phyloP scores from a whole-genome alignment of 208 protist species.

The Trypanosoma congolense region DNA sequence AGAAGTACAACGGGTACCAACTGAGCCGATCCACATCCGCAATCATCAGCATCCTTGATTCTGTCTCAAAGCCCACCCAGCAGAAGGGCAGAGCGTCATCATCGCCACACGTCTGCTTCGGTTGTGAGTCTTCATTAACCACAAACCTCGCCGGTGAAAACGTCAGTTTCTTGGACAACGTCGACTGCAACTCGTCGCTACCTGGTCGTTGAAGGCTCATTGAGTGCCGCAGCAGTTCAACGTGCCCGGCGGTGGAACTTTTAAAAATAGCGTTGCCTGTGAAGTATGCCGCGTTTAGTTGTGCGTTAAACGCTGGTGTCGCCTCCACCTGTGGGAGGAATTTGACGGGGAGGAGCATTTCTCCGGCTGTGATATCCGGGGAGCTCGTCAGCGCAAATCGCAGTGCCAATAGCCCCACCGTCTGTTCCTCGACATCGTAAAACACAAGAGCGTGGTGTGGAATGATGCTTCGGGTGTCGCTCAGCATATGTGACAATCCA shows the following conservation, averaged over 20 bases:
- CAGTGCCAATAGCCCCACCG: constrained; percentile 51
- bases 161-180: constrained; percentile 3
- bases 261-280: constrained; percentile 19
- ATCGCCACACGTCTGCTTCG: neutral
- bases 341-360: constrained; percentile 31
- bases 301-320: constrained; percentile 8
- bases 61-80: constrained; percentile 67
- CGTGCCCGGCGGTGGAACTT: constrained; percentile 2
- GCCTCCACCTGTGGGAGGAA: constrained; percentile 11
- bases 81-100: constrained; percentile 24
- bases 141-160: constrained; percentile 6
- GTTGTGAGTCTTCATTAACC: neutral
- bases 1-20: constrained; percentile 52
- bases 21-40: constrained; percentile 27
- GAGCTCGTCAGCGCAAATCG: constrained; percentile 30
- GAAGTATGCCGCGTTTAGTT: constrained; percentile 38
- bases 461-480: constrained; percentile 20
- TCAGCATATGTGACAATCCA: neutral
- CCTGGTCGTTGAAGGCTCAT: neutral
- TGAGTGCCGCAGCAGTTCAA: constrained; percentile 9
- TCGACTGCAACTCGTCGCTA: too few species aligned
- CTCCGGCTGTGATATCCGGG: constrained; percentile 19
- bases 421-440: constrained; percentile 32
- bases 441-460: constrained; percentile 73
- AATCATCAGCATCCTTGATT: constrained; percentile 32